These are phyloP conservation scores for Tulasnella sp. DNA, from an alignment of 768 basidiomycete species.

Conservation along the genomic window DNA sequence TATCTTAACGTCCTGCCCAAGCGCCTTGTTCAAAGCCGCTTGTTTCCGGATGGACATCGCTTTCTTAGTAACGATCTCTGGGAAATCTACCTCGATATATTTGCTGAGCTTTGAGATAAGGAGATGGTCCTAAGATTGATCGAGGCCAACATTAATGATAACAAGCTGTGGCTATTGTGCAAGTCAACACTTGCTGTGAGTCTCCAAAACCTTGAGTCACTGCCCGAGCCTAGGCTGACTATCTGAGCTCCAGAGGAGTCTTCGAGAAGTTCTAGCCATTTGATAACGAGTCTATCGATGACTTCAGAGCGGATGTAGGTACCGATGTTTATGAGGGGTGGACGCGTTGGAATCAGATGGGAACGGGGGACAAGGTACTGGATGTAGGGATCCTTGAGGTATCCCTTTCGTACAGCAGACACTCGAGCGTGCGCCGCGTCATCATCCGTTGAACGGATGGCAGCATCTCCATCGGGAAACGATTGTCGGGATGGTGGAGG, in stretches of 20 bases:
- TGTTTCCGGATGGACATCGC: conserved; percentile 67
- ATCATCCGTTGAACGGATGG: conserved; percentile 56
- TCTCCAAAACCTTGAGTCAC: conserved; percentile 93
- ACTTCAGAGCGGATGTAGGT: conserved; percentile 77
- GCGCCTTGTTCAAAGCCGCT: conserved; percentile 37
- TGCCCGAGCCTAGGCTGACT: conserved; percentile 90
- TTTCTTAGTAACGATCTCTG: conserved; percentile 74
- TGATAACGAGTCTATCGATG: conserved; percentile 62
- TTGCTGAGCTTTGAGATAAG: conserved; percentile 36
- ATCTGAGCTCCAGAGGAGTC: conserved; percentile 47
- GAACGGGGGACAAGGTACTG: conserved; percentile 53
- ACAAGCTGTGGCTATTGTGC: not conserved
- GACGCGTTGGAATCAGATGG: conserved; percentile 45
- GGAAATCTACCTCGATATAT: conserved; percentile 88
- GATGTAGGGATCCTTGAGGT: conserved; percentile 69
- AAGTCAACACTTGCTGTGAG: conserved; percentile 49
- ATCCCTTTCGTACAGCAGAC: conserved; percentile 75
- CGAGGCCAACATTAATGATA: not conserved
- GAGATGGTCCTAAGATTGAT: conserved; percentile 43
- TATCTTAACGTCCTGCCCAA: conserved; percentile 34
- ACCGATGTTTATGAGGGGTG: conserved; percentile 91
- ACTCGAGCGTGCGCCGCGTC: conserved; percentile 76
- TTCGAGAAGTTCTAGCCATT: conserved; percentile 45
- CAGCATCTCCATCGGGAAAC: conserved; percentile 16
- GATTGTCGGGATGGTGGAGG: not conserved